These are phyloP conservation scores for Leccinum broughii DNA, from an alignment of 768 basidiomycete species.

Conservation along the genomic window DNA sequence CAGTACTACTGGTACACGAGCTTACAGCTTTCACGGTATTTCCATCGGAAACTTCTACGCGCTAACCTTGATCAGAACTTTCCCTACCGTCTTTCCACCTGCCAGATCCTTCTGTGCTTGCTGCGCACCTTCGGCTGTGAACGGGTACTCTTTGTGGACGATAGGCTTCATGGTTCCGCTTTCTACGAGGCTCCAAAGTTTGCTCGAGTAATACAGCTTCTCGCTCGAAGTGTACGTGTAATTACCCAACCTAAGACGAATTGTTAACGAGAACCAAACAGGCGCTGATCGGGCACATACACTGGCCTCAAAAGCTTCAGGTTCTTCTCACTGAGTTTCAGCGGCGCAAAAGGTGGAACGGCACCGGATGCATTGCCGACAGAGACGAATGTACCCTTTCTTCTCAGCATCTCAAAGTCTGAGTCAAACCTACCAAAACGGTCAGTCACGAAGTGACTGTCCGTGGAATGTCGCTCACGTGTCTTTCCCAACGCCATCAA, in stretches of 20 bases:
- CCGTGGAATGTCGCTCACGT: slow-evolving; percentile 54
- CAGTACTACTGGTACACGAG: background rate
- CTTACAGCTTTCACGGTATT: background rate
- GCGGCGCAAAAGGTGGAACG: slow-evolving; percentile 71
- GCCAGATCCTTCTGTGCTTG: slow-evolving; percentile 79
- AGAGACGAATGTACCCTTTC: slow-evolving; percentile 88
- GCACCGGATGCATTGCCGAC: slow-evolving; percentile 92
- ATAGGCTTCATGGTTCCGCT: slow-evolving; percentile 63
- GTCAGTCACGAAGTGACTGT: slow-evolving; percentile 4
- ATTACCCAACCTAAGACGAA: slow-evolving; percentile 56
- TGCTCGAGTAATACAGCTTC: slow-evolving; percentile 58
- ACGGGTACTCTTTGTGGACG: slow-evolving; percentile 77
- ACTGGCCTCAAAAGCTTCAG: slow-evolving; percentile 74
- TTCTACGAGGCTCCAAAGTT: slow-evolving; percentile 62
- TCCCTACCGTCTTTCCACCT: slow-evolving; percentile 79
- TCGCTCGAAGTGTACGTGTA: slow-evolving; percentile 79
- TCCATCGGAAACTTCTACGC: slow-evolving; percentile 8
- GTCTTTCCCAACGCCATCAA: slow-evolving; percentile 96
- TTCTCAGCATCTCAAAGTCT: slow-evolving; percentile 76
- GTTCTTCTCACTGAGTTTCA: slow-evolving; percentile 80
- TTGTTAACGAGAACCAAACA: background rate
- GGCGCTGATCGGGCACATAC: slow-evolving; percentile 39
- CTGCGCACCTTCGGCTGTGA: slow-evolving; percentile 76
- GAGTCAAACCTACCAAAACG: slow-evolving; percentile 58
- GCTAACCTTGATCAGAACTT: slow-evolving; percentile 75